Evolutionary conservation across 2,329 filamentous ascomycete genomes (phyloP).

Genomic region (Zopfia rhizophila): DNA sequence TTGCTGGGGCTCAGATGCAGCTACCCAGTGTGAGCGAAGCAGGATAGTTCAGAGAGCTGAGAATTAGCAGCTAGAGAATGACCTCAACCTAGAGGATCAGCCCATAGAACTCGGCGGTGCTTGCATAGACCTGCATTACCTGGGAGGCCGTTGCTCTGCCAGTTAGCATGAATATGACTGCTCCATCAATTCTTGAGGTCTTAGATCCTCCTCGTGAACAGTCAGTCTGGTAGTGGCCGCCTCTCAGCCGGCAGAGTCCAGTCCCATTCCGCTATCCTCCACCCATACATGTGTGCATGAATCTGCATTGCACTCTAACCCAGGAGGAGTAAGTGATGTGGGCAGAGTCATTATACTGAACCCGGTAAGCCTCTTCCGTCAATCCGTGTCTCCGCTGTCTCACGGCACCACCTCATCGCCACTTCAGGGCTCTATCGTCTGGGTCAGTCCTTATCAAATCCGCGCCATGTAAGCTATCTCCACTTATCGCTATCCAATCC

Average conservation of each 20-base stretch:
- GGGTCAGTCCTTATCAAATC: too few species aligned
- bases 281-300: conserved; percentile 2
- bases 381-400: conserved; percentile 1
- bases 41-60: too few species aligned
- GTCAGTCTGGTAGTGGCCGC: not conserved
- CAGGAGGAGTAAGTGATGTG: not conserved
- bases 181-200: conserved; percentile 6
- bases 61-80: too few species aligned
- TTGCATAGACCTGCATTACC: too few species aligned
- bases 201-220: conserved; percentile 6
- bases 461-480: too few species aligned
- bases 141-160: too few species aligned
- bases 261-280: conserved; percentile 1
- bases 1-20: too few species aligned
- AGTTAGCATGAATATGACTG: too few species aligned
- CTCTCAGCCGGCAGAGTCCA: conserved; percentile 1
- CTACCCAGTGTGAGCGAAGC: too few species aligned
- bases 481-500: conserved; percentile 1
- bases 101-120: too few species aligned
- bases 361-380: not conserved
- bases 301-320: not conserved
- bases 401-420: not conserved
- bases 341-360: not conserved
- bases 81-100: too few species aligned
- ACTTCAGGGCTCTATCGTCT: conserved; percentile 4